Evolutionary conservation across 2,329 filamentous ascomycete genomes (phyloP), one percentile per base, ranked within the genome.

Genomic region (Ilyonectria sp.): DNA sequence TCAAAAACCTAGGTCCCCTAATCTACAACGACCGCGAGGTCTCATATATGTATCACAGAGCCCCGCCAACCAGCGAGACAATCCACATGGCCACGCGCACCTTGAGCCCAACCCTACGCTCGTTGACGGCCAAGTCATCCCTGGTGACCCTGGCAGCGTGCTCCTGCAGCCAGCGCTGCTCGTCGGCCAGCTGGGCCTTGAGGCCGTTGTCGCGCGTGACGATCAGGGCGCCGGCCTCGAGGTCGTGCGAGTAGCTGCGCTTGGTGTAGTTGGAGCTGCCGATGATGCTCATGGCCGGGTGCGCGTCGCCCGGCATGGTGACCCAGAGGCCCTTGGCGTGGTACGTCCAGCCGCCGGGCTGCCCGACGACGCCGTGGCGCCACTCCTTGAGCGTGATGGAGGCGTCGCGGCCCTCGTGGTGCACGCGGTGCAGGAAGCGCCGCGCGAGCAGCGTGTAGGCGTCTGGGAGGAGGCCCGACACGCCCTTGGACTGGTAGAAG

Each of bases 281-380:
- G 1, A 99, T 89, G 19, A 98, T 86, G 35, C 91, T 97, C 62
- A 98, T 86, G 54, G 92, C 91, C 0, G 94, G 94, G 44, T 90
- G 83, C 40, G 85, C 80, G 53, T 92, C 88, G 2, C 86, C 84
- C 0, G 92, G 89, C 61, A 95, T 85, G 0, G 93, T 94, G 29
- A 98, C 86, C 95, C 95, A 98, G 2, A 98, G 85, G 0, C 96
- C 96, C 81, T 99, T 99, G 54, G 96, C 96, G 76, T 99, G 96
- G 80, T 99, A 99, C 0, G 95, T 98, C 96, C 97, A 99, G 1
- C 94, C 95, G 1, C 86, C 93, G 0, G 93, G 90, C 74, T 94
- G 88, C 19, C 93, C 93, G 2, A 97, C 93, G 0, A 90, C 93
- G 9, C 96, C 96, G 52, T 87, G 87, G 7, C 92, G 89, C 96